Evolutionary conservation across 148 eudicot species (phyloP).

Genomic region (Camellia granthamiana): DNA sequence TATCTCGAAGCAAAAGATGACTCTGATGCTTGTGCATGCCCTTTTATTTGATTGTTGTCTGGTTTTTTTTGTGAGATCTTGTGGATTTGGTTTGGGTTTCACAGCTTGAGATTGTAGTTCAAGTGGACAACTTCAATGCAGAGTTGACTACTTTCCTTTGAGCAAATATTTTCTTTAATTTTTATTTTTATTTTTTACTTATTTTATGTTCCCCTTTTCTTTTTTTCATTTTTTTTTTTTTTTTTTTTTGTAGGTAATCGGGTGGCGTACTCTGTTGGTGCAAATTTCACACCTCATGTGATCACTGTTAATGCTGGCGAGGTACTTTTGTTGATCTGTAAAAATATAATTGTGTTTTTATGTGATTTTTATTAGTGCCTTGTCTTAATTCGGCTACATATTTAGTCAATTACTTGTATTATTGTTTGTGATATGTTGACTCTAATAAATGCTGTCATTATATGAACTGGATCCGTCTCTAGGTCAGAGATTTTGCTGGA

Average conservation of each 20-base stretch:
- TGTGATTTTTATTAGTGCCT: background rate
- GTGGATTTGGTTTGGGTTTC: background rate
- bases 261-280: slow-evolving; percentile 50
- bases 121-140: slow-evolving; percentile 1
- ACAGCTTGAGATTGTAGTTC: background rate
- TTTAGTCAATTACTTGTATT: background rate
- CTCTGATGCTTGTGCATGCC: background rate
- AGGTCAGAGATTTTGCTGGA: background rate
- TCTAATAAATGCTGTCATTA: background rate
- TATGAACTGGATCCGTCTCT: background rate
- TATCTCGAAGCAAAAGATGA: background rate
- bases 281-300: slow-evolving; percentile 81
- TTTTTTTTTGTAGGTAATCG: slow-evolving; percentile 39
- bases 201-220: background rate
- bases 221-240: background rate
- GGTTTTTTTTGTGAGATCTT: background rate
- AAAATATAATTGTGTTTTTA: background rate
- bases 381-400: background rate
- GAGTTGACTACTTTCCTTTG: slow-evolving; percentile 6
- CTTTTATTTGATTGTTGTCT: background rate
- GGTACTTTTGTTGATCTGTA: slow-evolving; percentile 21
- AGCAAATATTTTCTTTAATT: background rate
- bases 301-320: slow-evolving; percentile 76
- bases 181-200: background rate
- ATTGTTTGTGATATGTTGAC: background rate